phyloP scores from a whole-genome alignment of 179 eudicot genomes.

The Sideroxylon spinosum region DNA sequence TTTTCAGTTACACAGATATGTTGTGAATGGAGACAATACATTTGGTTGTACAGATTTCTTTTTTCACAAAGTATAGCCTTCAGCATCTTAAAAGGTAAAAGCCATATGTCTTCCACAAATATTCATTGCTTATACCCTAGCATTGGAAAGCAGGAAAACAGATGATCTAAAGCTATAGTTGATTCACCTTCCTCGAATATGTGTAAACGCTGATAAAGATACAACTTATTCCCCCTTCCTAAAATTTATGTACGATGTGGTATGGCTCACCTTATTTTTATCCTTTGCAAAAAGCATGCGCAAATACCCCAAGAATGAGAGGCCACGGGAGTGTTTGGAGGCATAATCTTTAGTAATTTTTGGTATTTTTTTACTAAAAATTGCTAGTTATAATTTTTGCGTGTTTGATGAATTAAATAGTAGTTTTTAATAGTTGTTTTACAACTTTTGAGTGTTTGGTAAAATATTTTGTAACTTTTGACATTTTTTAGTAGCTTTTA shows the following conservation, averaged over 20 bases:
- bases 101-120: background rate
- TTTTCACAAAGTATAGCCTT: background rate
- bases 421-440: too few species aligned
- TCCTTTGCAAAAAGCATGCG: conserved; percentile 98
- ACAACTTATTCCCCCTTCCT: conserved; percentile 38
- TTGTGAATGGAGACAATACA: background rate
- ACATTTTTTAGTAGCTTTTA: too few species aligned
- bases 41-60: background rate
- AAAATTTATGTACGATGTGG: background rate
- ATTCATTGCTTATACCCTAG: background rate
- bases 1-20: background rate
- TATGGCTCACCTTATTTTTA: conserved; percentile 63
- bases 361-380: too few species aligned
- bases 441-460: too few species aligned
- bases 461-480: too few species aligned
- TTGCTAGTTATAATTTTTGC: too few species aligned
- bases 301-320: conserved; percentile 88
- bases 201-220: conserved; percentile 9
- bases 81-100: background rate
- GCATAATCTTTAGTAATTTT: too few species aligned
- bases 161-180: background rate
- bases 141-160: background rate
- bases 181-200: background rate
- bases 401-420: too few species aligned
- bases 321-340: too few species aligned